Base-by-base conservation (phyloP, 2,329 filamentous ascomycete genomes). In the Xylariaceae sp. region DNA sequence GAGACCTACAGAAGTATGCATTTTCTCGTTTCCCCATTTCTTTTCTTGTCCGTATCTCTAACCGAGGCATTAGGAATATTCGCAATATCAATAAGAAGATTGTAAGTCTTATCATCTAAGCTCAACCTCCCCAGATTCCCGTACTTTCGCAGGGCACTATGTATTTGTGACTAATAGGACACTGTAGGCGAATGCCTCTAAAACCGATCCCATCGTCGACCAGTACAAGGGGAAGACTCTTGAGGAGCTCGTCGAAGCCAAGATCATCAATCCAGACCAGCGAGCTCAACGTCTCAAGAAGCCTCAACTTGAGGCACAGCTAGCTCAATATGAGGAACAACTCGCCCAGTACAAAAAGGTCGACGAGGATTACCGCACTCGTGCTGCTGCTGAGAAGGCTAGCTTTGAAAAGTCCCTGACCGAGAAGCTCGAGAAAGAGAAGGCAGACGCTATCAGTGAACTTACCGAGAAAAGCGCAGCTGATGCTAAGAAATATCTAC, bases 11-110 rank as follows among this genome's bases (percentile, higher is more conserved):
- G 70, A 97, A 96, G 92, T 96, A 77, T 70, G 86, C 70, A n/a
- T 24, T 11, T 47, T 29, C 24, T 55, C 24, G 23, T 11, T 47
- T 29, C 24, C 56, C 24, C 27, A 35, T 26, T 1, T 36, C 23
- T 48, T 29, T 26, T 50, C 21, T 6, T 29, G 32, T 40, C 48
- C 6, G 39, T 49, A 18, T 51, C 36, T 39, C 60, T 65, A 55
- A 64, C 55, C 16, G 23, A 33, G 23, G 40, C 39, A 10, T 20
- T 63, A 96, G 92, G 81, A 91, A 85, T 73, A 89, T 97, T 66
- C 92, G 93, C 69, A 96, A 94, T 73, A 78, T 94, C 68, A 89
- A 86, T 79, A 97, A 97, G 83, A 97, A 97, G 77, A 86, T 97
- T 67, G 91, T 96, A 76, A 77, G 89, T 78, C 50, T 27, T 35